Percentiles rank a stretch among this genome's conserved stretches.
Conservation (phyloP, 1,284 basidiomycete genomes). For the Neotropicomus parvogracilis region DNA sequence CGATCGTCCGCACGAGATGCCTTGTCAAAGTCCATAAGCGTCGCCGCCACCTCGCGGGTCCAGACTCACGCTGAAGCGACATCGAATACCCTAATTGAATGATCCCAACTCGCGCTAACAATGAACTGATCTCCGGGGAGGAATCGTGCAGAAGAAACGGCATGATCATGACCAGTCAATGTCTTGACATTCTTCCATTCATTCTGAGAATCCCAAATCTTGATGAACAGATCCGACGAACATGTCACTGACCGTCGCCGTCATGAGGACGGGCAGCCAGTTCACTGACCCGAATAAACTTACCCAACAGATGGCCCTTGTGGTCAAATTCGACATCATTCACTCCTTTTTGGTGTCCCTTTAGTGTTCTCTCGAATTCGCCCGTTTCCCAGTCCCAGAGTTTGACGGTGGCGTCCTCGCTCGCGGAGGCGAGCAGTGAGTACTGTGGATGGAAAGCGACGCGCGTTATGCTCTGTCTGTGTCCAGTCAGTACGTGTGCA, state of each 20-base stretch:
- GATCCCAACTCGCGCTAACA: constrained; percentile 83
- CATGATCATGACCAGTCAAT: constrained; percentile 87
- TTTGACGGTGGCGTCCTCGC: constrained; percentile 86
- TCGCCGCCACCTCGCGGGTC: constrained; percentile 1
- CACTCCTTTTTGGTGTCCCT: constrained; percentile 88
- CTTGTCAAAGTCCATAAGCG: constrained; percentile 33
- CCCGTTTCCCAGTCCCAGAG: constrained; percentile 97
- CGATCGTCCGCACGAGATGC: constrained; percentile 57
- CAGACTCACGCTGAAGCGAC: constrained; percentile 71
- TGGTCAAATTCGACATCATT: constrained; percentile 86
- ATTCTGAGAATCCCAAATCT: constrained; percentile 87
- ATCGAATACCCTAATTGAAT: constrained; percentile 84
- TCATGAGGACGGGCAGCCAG: constrained; percentile 1
- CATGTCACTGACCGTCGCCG: constrained; percentile 62
- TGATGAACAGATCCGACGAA: constrained; percentile 86
- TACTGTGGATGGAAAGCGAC: constrained; percentile 88
- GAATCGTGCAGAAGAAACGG: constrained; percentile 81
- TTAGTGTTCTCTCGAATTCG: constrained; percentile 87
- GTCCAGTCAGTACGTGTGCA: constrained; percentile 75
- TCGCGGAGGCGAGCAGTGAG: constrained; percentile 78
- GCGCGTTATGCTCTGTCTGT: constrained; percentile 73
- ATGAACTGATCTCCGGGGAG: constrained; percentile 81
- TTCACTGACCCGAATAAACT: constrained; percentile 28
- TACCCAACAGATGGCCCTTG: constrained; percentile 78
- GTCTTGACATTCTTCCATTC: constrained; percentile 89